Conservation (phyloP, 140 eudicot species). For the Flaveria floridana region DNA sequence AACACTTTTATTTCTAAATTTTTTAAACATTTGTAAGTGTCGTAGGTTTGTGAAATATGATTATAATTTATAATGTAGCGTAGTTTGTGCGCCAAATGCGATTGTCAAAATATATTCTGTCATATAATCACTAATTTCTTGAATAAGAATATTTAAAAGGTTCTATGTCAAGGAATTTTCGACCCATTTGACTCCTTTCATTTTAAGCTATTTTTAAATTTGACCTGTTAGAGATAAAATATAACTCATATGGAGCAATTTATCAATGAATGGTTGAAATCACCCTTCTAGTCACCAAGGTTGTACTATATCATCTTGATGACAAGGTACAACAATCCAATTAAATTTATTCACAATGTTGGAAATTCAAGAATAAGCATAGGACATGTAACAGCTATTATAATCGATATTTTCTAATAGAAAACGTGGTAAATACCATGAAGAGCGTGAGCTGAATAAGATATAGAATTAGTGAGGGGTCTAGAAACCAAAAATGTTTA, state of each 20-base stretch:
- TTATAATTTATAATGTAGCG: not conserved
- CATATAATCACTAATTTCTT: not conserved
- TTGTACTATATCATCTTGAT: not conserved
- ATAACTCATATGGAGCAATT: not conserved
- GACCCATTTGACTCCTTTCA: not conserved
- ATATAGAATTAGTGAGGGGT: conserved; percentile 48
- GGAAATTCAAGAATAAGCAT: not conserved
- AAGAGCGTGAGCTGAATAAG: conserved; percentile 59
- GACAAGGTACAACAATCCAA: conserved; percentile 15
- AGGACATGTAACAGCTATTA: conserved; percentile 8
- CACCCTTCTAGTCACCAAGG: not conserved
- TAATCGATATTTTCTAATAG: not conserved
- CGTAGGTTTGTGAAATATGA: too few relatives aligned
- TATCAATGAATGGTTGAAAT: not conserved
- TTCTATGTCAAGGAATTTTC: not conserved
- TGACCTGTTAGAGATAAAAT: not conserved
- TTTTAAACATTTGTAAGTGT: too few relatives aligned
- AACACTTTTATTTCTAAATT: not conserved
- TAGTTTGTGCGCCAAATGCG: not conserved
- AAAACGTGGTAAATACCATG: conserved; percentile 37
- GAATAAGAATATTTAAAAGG: not conserved
- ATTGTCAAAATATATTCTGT: not conserved
- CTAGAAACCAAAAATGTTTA: conserved; percentile 55
- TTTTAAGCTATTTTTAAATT: not conserved
- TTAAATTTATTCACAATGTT: not conserved